Evolutionary conservation across 1,139 yeast genomes (phyloP).

Genomic region (Kurtzmaniella quercitrusa): DNA sequence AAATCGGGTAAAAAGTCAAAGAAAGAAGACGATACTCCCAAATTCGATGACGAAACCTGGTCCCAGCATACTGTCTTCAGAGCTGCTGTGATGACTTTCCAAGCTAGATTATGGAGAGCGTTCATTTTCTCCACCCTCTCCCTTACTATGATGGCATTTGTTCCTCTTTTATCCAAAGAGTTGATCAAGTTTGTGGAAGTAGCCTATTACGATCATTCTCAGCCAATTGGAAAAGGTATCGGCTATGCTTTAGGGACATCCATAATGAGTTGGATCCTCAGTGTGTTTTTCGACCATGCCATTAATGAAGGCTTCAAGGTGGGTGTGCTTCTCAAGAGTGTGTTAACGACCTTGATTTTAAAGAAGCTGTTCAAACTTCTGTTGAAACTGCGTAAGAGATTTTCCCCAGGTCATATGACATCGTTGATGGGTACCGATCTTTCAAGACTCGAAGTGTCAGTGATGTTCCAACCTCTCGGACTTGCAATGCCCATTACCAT

Average conservation of each 20-base stretch:
- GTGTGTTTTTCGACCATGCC: conserved; percentile 18
- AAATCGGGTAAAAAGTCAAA: conserved; percentile 9
- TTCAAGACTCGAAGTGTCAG: conserved; percentile 15
- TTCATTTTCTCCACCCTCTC: conserved; percentile 2
- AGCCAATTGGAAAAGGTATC: conserved; percentile 43
- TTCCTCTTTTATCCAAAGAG: conserved; percentile 45
- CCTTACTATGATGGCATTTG: conserved; percentile 5
- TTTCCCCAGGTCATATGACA: conserved; percentile 16
- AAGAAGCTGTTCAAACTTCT: conserved; percentile 16
- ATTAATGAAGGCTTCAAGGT: conserved; percentile 20
- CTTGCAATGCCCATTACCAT: conserved; percentile 55
- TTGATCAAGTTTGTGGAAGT: conserved; percentile 45
- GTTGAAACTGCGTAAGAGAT: conserved; percentile 12
- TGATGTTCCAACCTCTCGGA: conserved; percentile 52
- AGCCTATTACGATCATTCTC: conserved; percentile 10
- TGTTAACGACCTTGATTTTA: conserved; percentile 15
- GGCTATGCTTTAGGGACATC: conserved; percentile 43
- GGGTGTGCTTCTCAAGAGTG: conserved; percentile 16
- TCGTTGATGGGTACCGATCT: conserved; percentile 21
- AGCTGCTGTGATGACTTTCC: conserved; percentile 5
- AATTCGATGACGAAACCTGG: conserved; percentile 2
- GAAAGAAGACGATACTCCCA: neutral
- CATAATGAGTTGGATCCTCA: conserved; percentile 7
- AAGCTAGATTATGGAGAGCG: neutral
- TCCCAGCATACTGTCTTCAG: conserved; percentile 10